Conservation (phyloP, 495 filamentous ascomycete genomes). For the Hapsidospora chrysogenum region DNA sequence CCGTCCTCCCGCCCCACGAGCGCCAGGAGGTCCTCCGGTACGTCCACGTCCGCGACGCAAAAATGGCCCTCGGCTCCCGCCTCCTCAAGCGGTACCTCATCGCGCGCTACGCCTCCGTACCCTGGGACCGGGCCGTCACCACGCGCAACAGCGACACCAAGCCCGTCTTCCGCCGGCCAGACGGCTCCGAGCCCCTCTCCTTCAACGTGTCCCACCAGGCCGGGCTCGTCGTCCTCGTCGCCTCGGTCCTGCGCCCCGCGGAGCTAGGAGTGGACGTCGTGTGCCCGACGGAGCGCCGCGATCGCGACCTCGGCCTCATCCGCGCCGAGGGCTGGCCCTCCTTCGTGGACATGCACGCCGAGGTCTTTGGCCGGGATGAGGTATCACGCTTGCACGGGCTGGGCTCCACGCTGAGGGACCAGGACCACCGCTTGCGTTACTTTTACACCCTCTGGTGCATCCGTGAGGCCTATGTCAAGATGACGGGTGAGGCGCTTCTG, state of each 20-base stretch:
- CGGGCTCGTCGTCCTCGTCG: conserved; percentile 44
- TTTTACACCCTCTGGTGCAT: conserved; percentile 86
- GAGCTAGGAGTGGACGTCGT: conserved; percentile 52
- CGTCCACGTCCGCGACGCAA: conserved; percentile 46
- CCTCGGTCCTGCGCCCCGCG: conserved; percentile 14
- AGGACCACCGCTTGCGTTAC: conserved; percentile 35
- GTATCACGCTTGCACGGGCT: neutral
- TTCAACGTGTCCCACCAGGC: conserved; percentile 90
- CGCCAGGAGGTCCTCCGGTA: conserved; percentile 33
- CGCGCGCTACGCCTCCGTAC: conserved; percentile 38
- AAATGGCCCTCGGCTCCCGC: conserved; percentile 54
- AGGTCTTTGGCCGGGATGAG: conserved; percentile 46
- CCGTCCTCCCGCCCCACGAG: conserved; percentile 36
- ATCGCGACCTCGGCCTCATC: conserved; percentile 30
- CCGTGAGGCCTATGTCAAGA: conserved; percentile 86
- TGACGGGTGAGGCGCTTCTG: conserved; percentile 76
- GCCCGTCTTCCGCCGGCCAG: conserved; percentile 30
- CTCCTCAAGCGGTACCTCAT: conserved; percentile 68
- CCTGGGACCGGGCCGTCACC: conserved; percentile 48
- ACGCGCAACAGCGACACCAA: conserved; percentile 46
- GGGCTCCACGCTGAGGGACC: conserved; percentile 18
- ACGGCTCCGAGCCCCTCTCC: conserved; percentile 27
- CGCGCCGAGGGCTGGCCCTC: conserved; percentile 35
- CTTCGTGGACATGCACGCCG: conserved; percentile 65
- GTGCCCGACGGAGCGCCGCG: conserved; percentile 51